phyloP scores from a whole-genome alignment of 345 rosid species.

The Gossypium sturtianum region DNA sequence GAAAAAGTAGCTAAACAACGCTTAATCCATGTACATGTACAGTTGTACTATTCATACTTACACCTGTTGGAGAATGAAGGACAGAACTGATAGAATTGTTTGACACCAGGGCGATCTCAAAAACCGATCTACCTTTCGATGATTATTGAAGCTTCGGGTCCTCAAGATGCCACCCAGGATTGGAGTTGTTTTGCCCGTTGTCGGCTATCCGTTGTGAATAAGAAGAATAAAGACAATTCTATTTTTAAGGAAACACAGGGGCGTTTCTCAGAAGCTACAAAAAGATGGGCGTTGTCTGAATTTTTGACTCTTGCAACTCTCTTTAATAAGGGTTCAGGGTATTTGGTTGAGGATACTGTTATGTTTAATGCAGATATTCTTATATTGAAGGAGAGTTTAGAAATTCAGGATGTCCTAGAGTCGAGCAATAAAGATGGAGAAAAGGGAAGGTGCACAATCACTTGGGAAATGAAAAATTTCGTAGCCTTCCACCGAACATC shows the following conservation, averaged over 20 bases:
- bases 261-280: not conserved
- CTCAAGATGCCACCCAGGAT: not conserved
- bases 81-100: not conserved
- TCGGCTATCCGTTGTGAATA: not conserved
- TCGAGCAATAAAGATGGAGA: not conserved
- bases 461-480: conserved; percentile 15
- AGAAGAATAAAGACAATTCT: not conserved
- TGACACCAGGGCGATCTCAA: not conserved
- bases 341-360: not conserved
- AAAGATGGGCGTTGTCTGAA: not conserved
- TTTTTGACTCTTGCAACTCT: not conserved
- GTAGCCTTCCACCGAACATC: not conserved
- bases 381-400: not conserved
- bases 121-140: not conserved
- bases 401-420: not conserved
- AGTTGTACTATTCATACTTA: not conserved
- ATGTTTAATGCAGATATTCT: not conserved
- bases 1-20: not conserved
- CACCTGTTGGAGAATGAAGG: not conserved
- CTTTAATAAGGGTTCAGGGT: not conserved
- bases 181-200: not conserved
- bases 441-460: not conserved
- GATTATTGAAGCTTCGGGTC: not conserved
- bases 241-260: not conserved
- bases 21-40: not conserved